phyloP scores from a whole-genome alignment of 345 rosid species.

The Arabidopsis thaliana region DNA sequence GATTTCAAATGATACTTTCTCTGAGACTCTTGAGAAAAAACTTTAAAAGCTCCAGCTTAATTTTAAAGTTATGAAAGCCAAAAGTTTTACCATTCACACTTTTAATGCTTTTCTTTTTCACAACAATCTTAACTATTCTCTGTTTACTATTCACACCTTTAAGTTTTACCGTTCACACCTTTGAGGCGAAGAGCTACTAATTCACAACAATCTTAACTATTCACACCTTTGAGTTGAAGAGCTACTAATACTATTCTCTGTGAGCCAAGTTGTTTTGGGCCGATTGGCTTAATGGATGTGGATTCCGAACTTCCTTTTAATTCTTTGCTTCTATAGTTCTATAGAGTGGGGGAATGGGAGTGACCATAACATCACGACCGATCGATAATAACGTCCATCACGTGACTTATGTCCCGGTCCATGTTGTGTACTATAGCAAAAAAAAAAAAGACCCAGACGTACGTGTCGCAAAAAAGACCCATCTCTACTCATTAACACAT shows the following conservation, averaged over 20 bases:
- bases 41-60: too few species aligned
- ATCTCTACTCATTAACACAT: conserved; percentile 19
- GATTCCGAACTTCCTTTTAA: neutral
- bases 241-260: neutral
- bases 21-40: neutral
- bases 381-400: neutral
- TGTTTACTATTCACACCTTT: too few species aligned
- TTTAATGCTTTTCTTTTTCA: too few species aligned
- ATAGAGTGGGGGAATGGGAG: neutral
- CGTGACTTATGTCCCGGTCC: neutral
- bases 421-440: neutral
- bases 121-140: too few species aligned
- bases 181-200: neutral
- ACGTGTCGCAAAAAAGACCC: conserved; percentile 33
- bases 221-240: neutral
- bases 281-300: neutral
- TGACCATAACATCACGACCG: neutral
- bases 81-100: too few species aligned
- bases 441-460: conserved; percentile 4
- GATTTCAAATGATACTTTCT: neutral
- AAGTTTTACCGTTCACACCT: too few species aligned
- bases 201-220: too few species aligned
- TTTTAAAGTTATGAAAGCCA: too few species aligned
- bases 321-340: too few species aligned
- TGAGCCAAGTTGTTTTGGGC: neutral